Evolutionary conservation across 108 stramenopile genomes (phyloP).

Genomic region (Cyclotella distinguenda): DNA sequence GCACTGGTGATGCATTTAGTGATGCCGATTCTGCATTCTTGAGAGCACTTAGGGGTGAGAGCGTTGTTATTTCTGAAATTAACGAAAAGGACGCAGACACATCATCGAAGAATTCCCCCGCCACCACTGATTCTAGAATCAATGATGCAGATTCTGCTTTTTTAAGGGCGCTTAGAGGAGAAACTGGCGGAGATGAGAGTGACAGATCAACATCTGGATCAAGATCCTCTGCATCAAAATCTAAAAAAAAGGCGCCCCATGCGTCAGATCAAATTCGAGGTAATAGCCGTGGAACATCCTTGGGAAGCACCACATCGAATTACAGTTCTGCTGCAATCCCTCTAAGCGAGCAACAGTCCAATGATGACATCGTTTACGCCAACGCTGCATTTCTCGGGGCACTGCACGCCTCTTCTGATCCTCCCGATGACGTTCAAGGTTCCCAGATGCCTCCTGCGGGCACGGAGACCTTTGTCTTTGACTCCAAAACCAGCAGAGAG

Average conservation of each 20-base stretch:
- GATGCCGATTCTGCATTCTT: conserved; percentile 30
- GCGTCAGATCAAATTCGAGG: conserved; percentile 4
- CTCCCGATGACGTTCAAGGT: conserved; percentile 19
- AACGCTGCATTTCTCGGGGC: conserved; percentile 52
- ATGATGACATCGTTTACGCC: conserved; percentile 35
- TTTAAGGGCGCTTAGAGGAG: conserved; percentile 27
- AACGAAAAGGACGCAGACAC: too few relatives aligned
- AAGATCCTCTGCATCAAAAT: background rate
- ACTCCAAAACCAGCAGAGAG: background rate
- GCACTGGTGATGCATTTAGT: background rate
- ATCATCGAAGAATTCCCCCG: too few relatives aligned
- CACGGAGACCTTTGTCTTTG: conserved; percentile 1
- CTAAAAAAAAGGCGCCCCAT: background rate
- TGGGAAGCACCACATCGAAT: background rate
- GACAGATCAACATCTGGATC: background rate
- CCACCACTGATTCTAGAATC: background rate
- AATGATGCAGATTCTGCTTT: conserved; percentile 15
- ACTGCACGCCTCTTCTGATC: conserved; percentile 32
- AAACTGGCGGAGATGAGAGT: background rate
- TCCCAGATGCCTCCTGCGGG: background rate
- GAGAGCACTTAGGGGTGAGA: conserved; percentile 8
- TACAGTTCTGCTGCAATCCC: background rate
- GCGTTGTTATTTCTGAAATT: background rate
- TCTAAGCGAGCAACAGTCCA: background rate
- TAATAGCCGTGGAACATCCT: background rate